Conservation (phyloP, 139 green algal species). For the Chlamydomonas schloesseri region DNA sequence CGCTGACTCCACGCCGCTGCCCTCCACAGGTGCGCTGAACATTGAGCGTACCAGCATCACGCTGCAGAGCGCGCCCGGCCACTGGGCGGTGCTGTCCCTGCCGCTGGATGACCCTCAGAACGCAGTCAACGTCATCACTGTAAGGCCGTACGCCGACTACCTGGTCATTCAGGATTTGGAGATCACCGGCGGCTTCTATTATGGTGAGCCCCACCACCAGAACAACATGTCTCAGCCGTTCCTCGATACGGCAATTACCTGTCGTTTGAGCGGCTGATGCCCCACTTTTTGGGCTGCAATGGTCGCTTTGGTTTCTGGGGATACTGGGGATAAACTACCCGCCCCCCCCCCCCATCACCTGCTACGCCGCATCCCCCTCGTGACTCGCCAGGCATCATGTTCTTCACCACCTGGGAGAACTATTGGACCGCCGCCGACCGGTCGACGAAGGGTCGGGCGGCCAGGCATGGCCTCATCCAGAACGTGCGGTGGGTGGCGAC, state of each 20-base stretch:
- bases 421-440: slow-evolving; percentile 4
- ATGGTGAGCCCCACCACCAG: background rate
- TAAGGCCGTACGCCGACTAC: background rate
- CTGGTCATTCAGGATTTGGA: slow-evolving; percentile 16
- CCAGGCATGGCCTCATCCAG: background rate
- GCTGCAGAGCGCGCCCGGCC: slow-evolving; percentile 33
- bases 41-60: slow-evolving; percentile 25
- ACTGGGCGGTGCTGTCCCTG: slow-evolving; percentile 32
- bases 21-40: slow-evolving; percentile 29
- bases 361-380: too few species aligned
- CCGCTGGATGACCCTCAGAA: slow-evolving; percentile 19
- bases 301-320: too few species aligned
- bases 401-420: slow-evolving; percentile 46
- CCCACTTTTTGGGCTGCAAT: too few species aligned
- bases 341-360: too few species aligned
- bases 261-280: too few species aligned
- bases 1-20: too few species aligned
- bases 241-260: too few species aligned
- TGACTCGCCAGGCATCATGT: slow-evolving; percentile 21
- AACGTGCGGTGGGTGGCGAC: background rate
- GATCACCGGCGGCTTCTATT: slow-evolving; percentile 35
- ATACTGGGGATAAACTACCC: too few species aligned
- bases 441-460: background rate
- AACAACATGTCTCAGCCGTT: too few species aligned
- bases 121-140: slow-evolving; percentile 36